These are phyloP conservation scores for Trichoderma endophyticum DNA, from an alignment of 2,329 filamentous ascomycete species.

Conservation along the genomic window DNA sequence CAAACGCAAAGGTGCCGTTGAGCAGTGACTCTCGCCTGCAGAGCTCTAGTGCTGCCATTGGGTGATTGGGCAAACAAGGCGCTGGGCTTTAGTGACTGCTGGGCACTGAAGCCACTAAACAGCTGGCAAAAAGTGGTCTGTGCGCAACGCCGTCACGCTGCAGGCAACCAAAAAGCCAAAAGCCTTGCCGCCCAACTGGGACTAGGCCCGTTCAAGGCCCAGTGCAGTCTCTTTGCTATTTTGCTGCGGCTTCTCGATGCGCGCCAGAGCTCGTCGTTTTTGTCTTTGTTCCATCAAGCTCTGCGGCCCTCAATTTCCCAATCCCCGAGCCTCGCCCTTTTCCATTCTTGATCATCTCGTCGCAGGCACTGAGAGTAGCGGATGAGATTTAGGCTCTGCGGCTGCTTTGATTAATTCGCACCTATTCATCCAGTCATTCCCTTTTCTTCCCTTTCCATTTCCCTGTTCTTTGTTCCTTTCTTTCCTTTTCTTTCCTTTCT, in stretches of 20 bases:
- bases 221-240: neutral
- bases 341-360: neutral
- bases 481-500: neutral
- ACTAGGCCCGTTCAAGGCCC: neutral
- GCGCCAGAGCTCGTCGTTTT: constrained; percentile 15
- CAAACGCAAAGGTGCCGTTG: too few relatives aligned
- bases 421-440: neutral
- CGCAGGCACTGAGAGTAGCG: neutral
- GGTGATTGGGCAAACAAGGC: neutral
- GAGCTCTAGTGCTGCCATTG: neutral
- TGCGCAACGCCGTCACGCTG: neutral
- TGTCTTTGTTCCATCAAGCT: neutral
- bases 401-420: neutral
- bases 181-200: constrained; percentile 11
- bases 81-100: neutral
- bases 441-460: neutral
- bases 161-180: constrained; percentile 1
- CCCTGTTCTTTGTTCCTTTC: neutral
- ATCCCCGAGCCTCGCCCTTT: neutral
- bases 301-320: neutral
- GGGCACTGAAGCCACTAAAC: neutral
- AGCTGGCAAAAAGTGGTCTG: constrained; percentile 6
- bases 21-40: neutral
- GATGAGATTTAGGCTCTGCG: neutral
- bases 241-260: constrained; percentile 4